Evolutionary conservation across 2,329 filamentous ascomycete genomes (phyloP).

Genomic region (Calonectria multiphialidica): DNA sequence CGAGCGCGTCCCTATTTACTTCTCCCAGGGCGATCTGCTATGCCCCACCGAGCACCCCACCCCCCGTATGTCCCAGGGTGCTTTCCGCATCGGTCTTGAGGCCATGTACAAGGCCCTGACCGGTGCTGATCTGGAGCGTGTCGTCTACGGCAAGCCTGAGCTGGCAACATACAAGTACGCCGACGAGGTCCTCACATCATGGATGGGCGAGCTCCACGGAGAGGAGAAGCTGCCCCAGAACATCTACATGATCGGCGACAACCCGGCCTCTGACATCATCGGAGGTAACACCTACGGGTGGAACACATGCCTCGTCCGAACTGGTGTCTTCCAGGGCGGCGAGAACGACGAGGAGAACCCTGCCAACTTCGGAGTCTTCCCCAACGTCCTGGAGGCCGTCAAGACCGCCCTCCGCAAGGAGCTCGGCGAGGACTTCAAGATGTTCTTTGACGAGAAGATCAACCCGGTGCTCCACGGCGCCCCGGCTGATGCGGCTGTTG

Average conservation of each 20-base stretch:
- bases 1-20: conserved; percentile 79
- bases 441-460: conserved; percentile 78
- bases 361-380: conserved; percentile 81
- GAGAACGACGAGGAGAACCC: conserved; percentile 83
- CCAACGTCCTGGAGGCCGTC: conserved; percentile 79
- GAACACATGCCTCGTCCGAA: conserved; percentile 84
- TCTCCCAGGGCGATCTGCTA: conserved; percentile 87
- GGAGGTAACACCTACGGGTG: conserved; percentile 86
- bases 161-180: conserved; percentile 81
- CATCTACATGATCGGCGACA: conserved; percentile 93
- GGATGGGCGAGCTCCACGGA: conserved; percentile 83
- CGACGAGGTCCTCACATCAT: conserved; percentile 68
- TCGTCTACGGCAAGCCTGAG: conserved; percentile 75
- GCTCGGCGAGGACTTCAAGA: conserved; percentile 80
- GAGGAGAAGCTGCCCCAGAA: conserved; percentile 74
- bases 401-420: conserved; percentile 73
- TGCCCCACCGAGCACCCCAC: conserved; percentile 86
- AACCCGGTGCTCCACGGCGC: conserved; percentile 72
- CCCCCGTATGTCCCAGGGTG: conserved; percentile 88
- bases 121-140: conserved; percentile 46
- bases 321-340: conserved; percentile 82
- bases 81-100: conserved; percentile 82
- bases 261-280: conserved; percentile 61
- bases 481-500: conserved; percentile 39
- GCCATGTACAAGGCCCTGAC: conserved; percentile 83